These are phyloP conservation scores for Ceratobasidium sp. DNA, from an alignment of 1,284 basidiomycete genomes.

Conservation along the genomic window DNA sequence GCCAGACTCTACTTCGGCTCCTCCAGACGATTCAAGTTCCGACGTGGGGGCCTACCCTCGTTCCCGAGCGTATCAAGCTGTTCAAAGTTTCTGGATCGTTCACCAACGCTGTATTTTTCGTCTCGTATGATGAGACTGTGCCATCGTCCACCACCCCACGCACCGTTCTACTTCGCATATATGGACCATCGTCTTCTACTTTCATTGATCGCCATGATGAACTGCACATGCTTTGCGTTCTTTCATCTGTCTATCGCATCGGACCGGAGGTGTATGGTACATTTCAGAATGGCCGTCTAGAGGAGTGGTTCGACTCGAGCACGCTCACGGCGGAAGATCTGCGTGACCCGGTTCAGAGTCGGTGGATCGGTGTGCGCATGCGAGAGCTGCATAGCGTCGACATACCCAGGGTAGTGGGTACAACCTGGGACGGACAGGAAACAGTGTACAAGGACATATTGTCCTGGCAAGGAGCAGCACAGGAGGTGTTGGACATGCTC, in stretches of 20 bases:
- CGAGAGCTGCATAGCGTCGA: slow-evolving; percentile 92
- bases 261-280: slow-evolving; percentile 91
- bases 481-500: slow-evolving; percentile 54
- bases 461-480: slow-evolving; percentile 68
- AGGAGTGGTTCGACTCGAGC: slow-evolving; percentile 90
- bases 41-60: slow-evolving; percentile 56
- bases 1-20: slow-evolving; percentile 63
- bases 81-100: slow-evolving; percentile 87
- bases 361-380: slow-evolving; percentile 89
- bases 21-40: slow-evolving; percentile 61
- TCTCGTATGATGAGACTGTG: slow-evolving; percentile 59
- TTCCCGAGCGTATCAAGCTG: slow-evolving; percentile 62
- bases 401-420: slow-evolving; percentile 65
- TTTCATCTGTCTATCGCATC: slow-evolving; percentile 86
- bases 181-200: slow-evolving; percentile 82
- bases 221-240: slow-evolving; percentile 82
- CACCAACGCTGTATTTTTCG: slow-evolving; percentile 95
- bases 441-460: slow-evolving; percentile 65
- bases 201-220: slow-evolving; percentile 87
- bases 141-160: slow-evolving; percentile 51
- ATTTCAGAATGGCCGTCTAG: slow-evolving; percentile 89
- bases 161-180: slow-evolving; percentile 85
- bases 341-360: slow-evolving; percentile 73
- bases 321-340: slow-evolving; percentile 79
- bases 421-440: slow-evolving; percentile 58